Base-by-base conservation (phyloP, 345 rosid species). In the Aquilaria sinensis region DNA sequence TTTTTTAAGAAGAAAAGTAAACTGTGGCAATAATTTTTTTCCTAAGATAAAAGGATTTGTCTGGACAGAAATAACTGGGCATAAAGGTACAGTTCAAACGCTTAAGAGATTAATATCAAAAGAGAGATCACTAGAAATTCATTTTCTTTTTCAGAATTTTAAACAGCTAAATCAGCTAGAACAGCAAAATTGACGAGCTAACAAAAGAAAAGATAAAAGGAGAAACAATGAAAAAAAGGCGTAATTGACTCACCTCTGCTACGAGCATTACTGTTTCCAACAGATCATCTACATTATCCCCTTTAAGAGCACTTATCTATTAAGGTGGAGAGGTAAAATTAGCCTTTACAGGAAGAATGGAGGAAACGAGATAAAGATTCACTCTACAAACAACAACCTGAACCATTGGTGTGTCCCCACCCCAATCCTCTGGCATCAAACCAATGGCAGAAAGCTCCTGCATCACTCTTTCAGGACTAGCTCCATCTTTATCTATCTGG, bases 341-440 rank as follows among this genome's bases (percentile, higher is more conserved):
- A 81, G 74, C 53, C 6, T 61, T 65, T 60, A 45, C 41, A 57
- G 62, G 14, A 54, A 43, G 70, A 56, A 31, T 23, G 55, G 33
- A 63, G 37, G 48, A 69, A 79, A 70, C 47, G 63, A 63, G 31
- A 62, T 57, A 43, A 62, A 67, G 45, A 66, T 43, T 30, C 53
- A 67, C 53, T 59, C 53, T 59, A 70, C 58, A 59, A 33, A 66
- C 61, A 31, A 61, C 58, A 54, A 94, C 99, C 96, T 83, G 90
- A 86, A 94, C 88, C 99, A 94, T 83, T 62, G 99, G 96, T 73
- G 77, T 76, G 70, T 90, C 88, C 61, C 99, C 99, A 67, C 97
- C 99, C 99, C 99, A 94, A 56, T 83, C 96, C 80, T 94, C 99
- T 16, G 99, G 89, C 97, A 94, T 88, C 78, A 94, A 80, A 64